phyloP scores from a whole-genome alignment of 2,329 filamentous ascomycete species.

The Botryotinia globosa region DNA sequence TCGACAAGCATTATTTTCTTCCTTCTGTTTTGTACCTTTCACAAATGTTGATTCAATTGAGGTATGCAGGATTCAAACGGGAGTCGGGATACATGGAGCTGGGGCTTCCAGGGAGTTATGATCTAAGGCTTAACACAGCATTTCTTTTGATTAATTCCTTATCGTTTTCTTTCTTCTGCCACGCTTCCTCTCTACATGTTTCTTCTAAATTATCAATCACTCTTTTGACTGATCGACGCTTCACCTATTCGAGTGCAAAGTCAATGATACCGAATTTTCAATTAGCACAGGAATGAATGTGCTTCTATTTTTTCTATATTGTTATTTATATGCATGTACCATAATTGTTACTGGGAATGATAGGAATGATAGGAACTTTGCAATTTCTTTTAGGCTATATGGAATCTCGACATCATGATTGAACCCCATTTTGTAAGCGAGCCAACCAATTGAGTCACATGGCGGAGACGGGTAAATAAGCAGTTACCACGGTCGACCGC shows the following conservation, averaged over 20 bases:
- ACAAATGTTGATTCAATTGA: no score
- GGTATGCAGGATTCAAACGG: not conserved
- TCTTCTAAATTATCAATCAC: not conserved
- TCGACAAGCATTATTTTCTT: not conserved
- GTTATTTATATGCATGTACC: not conserved
- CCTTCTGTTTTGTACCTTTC: not conserved
- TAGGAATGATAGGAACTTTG: not conserved
- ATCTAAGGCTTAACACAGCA: not conserved
- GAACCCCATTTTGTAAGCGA: not conserved
- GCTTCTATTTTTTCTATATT: not conserved
- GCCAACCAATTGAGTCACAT: not conserved
- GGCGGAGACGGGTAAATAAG: not conserved
- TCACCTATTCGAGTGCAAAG: not conserved
- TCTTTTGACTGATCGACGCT: no score
- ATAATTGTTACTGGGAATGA: not conserved
- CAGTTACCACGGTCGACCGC: not conserved
- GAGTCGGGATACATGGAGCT: not conserved
- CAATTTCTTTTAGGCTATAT: not conserved
- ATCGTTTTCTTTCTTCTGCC: not conserved
- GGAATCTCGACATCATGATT: not conserved
- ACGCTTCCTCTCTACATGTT: not conserved
- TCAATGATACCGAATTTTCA: not conserved
- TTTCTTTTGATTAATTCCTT: not conserved
- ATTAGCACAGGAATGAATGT: no score
- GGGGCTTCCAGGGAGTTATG: not conserved